Evolutionary conservation across 1,139 yeast genomes (phyloP).

Genomic region (Lodderomyces parapsilosis): DNA sequence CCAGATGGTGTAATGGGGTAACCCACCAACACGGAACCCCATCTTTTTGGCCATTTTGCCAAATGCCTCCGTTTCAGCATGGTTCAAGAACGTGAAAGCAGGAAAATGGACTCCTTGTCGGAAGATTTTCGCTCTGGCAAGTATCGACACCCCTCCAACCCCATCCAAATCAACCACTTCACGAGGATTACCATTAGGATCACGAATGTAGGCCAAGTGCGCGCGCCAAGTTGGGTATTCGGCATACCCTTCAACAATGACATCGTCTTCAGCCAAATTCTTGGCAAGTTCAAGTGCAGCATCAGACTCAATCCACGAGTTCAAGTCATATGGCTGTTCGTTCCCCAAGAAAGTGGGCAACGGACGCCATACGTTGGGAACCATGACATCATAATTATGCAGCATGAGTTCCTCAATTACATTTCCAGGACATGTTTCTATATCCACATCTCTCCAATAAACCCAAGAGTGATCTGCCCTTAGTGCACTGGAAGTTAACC

Average conservation of each 20-base stretch:
- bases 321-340: slow-evolving; percentile 83
- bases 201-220: slow-evolving; percentile 74
- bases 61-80: slow-evolving; percentile 91
- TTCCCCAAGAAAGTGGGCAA: slow-evolving; percentile 72
- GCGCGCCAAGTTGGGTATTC: slow-evolving; percentile 89
- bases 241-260: slow-evolving; percentile 87
- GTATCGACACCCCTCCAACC: slow-evolving; percentile 85
- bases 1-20: slow-evolving; percentile 90
- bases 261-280: slow-evolving; percentile 74
- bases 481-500: slow-evolving; percentile 75
- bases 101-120: slow-evolving; percentile 85
- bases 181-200: slow-evolving; percentile 59
- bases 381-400: slow-evolving; percentile 72
- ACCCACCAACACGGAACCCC: slow-evolving; percentile 81
- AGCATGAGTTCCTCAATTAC: slow-evolving; percentile 79
- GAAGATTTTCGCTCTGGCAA: slow-evolving; percentile 80
- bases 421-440: slow-evolving; percentile 78
- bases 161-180: slow-evolving; percentile 79
- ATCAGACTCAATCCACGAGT: slow-evolving; percentile 84
- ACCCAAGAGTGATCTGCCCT: slow-evolving; percentile 92
- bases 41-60: slow-evolving; percentile 82
- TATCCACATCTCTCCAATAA: slow-evolving; percentile 91
- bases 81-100: slow-evolving; percentile 83
- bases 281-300: slow-evolving; percentile 67
- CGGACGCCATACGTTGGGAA: slow-evolving; percentile 91